Percentiles rank a stretch among this genome's conserved stretches.
Evolutionary conservation across 192 early-diverging fungal species (phyloP).

Genomic region (Cetraspora pellucida): DNA sequence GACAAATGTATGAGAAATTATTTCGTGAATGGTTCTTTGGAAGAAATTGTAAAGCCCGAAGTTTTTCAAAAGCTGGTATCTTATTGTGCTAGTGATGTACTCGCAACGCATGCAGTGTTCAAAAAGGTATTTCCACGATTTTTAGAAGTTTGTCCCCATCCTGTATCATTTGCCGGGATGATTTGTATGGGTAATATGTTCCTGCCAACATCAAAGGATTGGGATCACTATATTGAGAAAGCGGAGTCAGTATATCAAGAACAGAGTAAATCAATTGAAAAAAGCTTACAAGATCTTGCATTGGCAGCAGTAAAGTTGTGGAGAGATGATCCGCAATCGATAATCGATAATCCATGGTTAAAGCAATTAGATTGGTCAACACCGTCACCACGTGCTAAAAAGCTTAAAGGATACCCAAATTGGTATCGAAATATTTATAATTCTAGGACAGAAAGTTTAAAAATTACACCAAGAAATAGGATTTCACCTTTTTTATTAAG

Average conservation of each 20-base stretch:
- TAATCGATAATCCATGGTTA: slow-evolving; percentile 77
- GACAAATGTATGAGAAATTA: slow-evolving; percentile 65
- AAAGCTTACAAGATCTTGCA: slow-evolving; percentile 52
- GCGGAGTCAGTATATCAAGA: slow-evolving; percentile 60
- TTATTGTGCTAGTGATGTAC: slow-evolving; percentile 92
- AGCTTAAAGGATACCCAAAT: slow-evolving; percentile 62
- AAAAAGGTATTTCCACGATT: slow-evolving; percentile 70
- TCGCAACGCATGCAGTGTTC: slow-evolving; percentile 74
- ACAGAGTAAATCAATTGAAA: slow-evolving; percentile 52
- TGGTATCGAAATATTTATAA: slow-evolving; percentile 88
- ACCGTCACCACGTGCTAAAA: slow-evolving; percentile 47
- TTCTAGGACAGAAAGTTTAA: slow-evolving; percentile 54
- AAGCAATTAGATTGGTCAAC: slow-evolving; percentile 75
- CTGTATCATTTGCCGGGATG: slow-evolving; percentile 90
- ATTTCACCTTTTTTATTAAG: slow-evolving; percentile 80
- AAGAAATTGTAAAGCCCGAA: slow-evolving; percentile 56
- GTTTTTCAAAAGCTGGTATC: slow-evolving; percentile 68
- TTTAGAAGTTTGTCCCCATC: slow-evolving; percentile 84
- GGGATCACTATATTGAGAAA: slow-evolving; percentile 70
- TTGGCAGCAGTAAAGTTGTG: slow-evolving; percentile 44
- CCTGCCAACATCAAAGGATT: slow-evolving; percentile 78
- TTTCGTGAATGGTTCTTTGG: slow-evolving; percentile 60
- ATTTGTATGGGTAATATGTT: slow-evolving; percentile 85
- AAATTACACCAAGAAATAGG: slow-evolving; percentile 71
- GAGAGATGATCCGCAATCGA: slow-evolving; percentile 35